Base-by-base conservation (phyloP, 441 rosid species). In the Kokia cookei region DNA sequence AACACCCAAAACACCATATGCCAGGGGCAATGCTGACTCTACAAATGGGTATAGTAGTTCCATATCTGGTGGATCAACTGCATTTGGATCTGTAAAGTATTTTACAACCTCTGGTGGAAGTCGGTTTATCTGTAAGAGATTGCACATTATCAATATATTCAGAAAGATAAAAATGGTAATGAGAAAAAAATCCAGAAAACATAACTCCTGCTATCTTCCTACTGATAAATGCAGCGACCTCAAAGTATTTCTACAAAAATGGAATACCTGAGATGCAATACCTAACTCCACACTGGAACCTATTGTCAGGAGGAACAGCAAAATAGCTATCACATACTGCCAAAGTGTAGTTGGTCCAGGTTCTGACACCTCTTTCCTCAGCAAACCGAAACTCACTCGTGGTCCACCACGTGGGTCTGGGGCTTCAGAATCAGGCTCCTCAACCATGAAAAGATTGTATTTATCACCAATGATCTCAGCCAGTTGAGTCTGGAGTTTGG, bases 331-430 rank as follows among this genome's bases (percentile, higher is more conserved):
- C 80, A 93, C 97, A 80, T 95, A 95, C 85, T 95, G 99, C 98
- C 99, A 95, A 54, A 95, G 95, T 37, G 99, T 89, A 65, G 99
- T 95, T 40, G 98, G 93, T 81, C 90, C 95, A 29, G 99, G 99
- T 82, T 95, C 98, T 2, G 98, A 95, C 32, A 90, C 98, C 82
- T 95, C 99, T 82, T 93, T 95, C 79, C 98, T 84, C 76, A 93
- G 84, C 88, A 95, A 82, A 76, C 96, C 96, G 60, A 93, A 90
- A 87, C 99, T 95, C 78, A 95, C 93, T 10, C 98, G 96, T n/a
- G 95, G 93, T 45, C 98, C 99, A 2, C 99, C 99, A 14, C 97
- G 96, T 11, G 97, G 97, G 59, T 95, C 99, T 35, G 93, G 87
- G 77, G 82, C 97, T 80, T 95, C 98, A 10, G 98, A 87, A 79